Base-by-base conservation (phyloP, 2,329 filamentous ascomycete genomes). In the Epichloe sylvatica region DNA sequence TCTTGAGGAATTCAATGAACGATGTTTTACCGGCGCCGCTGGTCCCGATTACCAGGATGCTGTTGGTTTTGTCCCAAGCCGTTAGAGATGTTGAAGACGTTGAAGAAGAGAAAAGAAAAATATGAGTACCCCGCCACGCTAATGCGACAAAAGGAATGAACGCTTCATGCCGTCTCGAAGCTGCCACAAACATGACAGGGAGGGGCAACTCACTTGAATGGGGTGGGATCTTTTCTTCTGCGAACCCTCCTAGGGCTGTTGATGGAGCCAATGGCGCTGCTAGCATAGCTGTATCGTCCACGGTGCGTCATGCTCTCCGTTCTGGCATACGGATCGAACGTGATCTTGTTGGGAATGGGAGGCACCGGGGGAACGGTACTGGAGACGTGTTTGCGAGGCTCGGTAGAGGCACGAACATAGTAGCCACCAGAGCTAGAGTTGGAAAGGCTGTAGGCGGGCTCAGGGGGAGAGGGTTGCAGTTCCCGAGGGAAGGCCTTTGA, bases 301-400 rank as follows among this genome's bases (percentile, higher is more conserved):
- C 92, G 88, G 68, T 97, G 84, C 58, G 91, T 90, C 87, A 97
- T 96, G 75, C 91, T 96, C 72, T 94, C 87, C 36, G 85, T 83
- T 55, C 86, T 79, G 43, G 84, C 81, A 62, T 92, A 92, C 13
- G 86, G 84, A 60, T 94, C 88, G 54, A 78, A 75, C 59, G 30
- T 30, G 30, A 76, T 76, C 51, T 76, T 76, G 63, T 71, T 76
- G 44, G 79, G 78, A 47, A 83, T 70, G 1, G 81, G 79, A 48
- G 78, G 78, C 42, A 76, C 66, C 41, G 79, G 74, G 74, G 72
- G 60, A 34, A 64, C 65, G 53, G 63, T 67, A 57, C 67, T 64
- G 56, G 66, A 43, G 72, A 72, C 53, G 64, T 62, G 55, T 61
- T 66, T 55, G 62, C 69, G 61, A 62, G 66, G 53, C 19, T 78